Conservation (phyloP, 176 grass and related monocot genomes). For the Oryza meridionalis region DNA sequence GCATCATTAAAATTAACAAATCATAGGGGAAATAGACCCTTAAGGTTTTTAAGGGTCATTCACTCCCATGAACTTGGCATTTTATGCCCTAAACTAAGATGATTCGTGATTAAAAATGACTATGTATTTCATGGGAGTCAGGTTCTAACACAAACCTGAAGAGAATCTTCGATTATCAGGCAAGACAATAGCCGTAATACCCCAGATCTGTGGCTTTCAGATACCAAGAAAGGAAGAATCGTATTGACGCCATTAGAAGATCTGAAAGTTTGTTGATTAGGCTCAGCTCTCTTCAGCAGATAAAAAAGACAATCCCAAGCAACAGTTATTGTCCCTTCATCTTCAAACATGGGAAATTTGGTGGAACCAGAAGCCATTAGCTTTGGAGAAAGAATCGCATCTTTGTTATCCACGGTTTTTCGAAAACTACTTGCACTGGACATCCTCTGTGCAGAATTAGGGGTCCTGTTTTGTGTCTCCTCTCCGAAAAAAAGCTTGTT, state of each 20-base stretch:
- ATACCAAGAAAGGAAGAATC: constrained; percentile 84
- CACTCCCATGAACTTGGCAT: constrained; percentile 20
- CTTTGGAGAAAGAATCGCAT: constrained; percentile 84
- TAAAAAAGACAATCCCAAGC: constrained; percentile 99
- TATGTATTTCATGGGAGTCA: constrained; percentile 14
- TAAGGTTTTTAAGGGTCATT: constrained; percentile 33
- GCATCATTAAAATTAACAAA: constrained; percentile 24
- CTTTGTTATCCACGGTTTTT: constrained; percentile 74
- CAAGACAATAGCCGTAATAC: constrained; percentile 86
- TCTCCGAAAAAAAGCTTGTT: constrained; percentile 81
- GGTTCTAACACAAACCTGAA: constrained; percentile 69
- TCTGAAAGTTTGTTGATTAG: constrained; percentile 96
- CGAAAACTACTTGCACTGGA: constrained; percentile 57
- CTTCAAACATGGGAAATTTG: constrained; percentile 90
- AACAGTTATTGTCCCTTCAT: constrained; percentile 84
- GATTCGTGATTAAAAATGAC: constrained; percentile 34
- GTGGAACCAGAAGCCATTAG: constrained; percentile 63
- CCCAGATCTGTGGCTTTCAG: constrained; percentile 80
- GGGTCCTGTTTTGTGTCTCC: constrained; percentile 75
- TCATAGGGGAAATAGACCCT: constrained; percentile 19
- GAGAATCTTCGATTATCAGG: constrained; percentile 96
- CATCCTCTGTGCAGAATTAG: constrained; percentile 53
- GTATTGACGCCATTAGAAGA: constrained; percentile 84
- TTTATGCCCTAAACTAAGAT: constrained; percentile 13
- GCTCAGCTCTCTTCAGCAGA: constrained; percentile 91